These are phyloP conservation scores for Metschnikowia continentalis DNA, from an alignment of 805 yeast species.

Conservation along the genomic window DNA sequence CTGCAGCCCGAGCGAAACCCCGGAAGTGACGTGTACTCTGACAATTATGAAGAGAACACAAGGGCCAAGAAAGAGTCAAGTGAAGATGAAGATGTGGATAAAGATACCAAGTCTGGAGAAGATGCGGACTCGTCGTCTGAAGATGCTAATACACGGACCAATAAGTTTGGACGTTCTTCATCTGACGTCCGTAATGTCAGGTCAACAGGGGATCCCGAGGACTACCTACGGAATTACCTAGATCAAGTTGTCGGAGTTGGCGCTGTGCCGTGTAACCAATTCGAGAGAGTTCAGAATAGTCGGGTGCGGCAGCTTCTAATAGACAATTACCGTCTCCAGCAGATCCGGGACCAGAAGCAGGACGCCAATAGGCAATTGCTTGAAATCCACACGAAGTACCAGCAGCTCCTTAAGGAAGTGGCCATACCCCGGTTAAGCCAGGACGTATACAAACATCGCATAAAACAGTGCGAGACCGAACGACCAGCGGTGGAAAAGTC, in stretches of 20 bases:
- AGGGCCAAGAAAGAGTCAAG: background rate
- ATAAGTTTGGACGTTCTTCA: background rate
- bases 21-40: background rate
- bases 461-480: background rate
- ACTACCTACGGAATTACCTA: conserved; percentile 26
- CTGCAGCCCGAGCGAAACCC: background rate
- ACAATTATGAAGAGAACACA: background rate
- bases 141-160: background rate
- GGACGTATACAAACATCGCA: conserved; percentile 14
- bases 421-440: conserved; percentile 28
- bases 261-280: conserved; percentile 2
- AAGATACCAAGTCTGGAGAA: background rate
- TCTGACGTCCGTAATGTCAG: background rate
- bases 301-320: conserved; percentile 21
- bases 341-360: conserved; percentile 17
- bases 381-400: conserved; percentile 25
- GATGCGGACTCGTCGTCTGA: too few species aligned
- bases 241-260: conserved; percentile 13
- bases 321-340: conserved; percentile 26
- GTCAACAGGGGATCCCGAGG: conserved; percentile 3
- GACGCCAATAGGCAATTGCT: conserved; percentile 23
- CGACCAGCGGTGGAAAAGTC: background rate
- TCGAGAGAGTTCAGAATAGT: conserved; percentile 11
- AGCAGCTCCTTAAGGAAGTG: conserved; percentile 22
- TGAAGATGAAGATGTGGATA: background rate